Conservation (phyloP, 768 basidiomycete genomes). For the Calocybe cyanea region DNA sequence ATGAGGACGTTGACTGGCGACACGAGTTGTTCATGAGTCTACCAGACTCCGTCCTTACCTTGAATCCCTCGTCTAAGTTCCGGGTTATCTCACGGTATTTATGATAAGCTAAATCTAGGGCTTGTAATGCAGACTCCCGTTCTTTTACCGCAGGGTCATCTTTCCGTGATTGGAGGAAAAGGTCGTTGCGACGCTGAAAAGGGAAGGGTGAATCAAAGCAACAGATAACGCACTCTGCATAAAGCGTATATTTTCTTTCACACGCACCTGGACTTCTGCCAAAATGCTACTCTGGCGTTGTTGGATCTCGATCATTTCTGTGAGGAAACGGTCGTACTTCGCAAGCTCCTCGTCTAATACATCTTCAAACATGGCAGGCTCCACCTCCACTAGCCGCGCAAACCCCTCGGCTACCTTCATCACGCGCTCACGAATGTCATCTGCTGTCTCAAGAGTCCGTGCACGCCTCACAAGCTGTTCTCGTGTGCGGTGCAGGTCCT, state of each 20-base stretch:
- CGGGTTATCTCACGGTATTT: conserved; percentile 82
- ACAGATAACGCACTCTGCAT: neutral
- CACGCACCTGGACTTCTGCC: conserved; percentile 62
- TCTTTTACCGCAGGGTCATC: conserved; percentile 77
- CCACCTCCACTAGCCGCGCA: conserved; percentile 64
- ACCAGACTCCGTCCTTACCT: conserved; percentile 52
- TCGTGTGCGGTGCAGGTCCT: conserved; percentile 62
- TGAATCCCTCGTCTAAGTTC: conserved; percentile 86
- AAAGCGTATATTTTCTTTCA: neutral
- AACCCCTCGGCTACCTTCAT: conserved; percentile 62
- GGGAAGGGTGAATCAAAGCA: neutral
- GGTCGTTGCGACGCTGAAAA: conserved; percentile 54
- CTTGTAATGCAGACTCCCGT: conserved; percentile 77
- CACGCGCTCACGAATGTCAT: conserved; percentile 73
- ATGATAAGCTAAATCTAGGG: conserved; percentile 79
- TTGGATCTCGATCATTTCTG: conserved; percentile 49
- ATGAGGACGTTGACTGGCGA: neutral
- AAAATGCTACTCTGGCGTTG: conserved; percentile 65
- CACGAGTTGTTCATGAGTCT: no score
- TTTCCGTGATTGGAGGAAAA: conserved; percentile 72
- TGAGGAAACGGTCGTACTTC: conserved; percentile 78
- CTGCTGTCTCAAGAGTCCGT: conserved; percentile 53
- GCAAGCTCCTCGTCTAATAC: conserved; percentile 72
- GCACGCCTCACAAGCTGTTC: conserved; percentile 63
- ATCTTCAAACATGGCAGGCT: conserved; percentile 86